Base-by-base conservation (phyloP, 257 asterid genomes). In the Gynochthodes officinalis region DNA sequence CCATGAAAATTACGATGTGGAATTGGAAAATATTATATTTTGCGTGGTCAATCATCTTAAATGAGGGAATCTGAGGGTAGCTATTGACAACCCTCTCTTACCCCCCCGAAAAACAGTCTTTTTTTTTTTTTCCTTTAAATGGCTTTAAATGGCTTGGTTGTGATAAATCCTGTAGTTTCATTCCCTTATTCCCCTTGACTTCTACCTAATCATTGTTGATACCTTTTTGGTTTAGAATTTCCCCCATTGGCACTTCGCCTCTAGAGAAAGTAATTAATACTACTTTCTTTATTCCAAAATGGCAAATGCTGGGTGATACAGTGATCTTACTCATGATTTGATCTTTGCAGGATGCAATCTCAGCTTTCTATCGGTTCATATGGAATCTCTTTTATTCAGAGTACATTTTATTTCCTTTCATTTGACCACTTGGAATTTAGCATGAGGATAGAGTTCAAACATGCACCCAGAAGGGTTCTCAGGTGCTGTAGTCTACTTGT, bases 321-420 rank as follows among this genome's bases (percentile, higher is more conserved):
- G 55, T 28, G 44, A 39, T 5, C 16, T 68, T 73, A 33, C 50
- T 7, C 9, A 15, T 6, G 14, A 27, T 73, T 28, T 62, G 67
- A 66, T 83, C 67, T 77, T 35, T 82, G 90, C 97, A 93, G 98
- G 97, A 90, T 73, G 97, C 96, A 53, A 90, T 90, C 83, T 75
- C 90, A 4, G 92, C 80, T 23, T 93, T 70, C 74, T 89, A 91
- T 79, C 94, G 93, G 37, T 88, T 91, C 80, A 85, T 94, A 84
- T 94, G 97, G 99, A 91, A 89, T 82, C 95, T 93, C 78, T 93
- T 93, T 76, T 90, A 93, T 57, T 87, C 96, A 0, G 99, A 91
- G 89, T 94, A 94, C 79, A 63, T 86, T 25, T 40, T 94, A 37
- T 94, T 94, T 83, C 99, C 99, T 55, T 87, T 94, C 87, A 75